These are phyloP conservation scores for Rhizopus sp. DNA, from an alignment of 371 early-diverging fungal species.

Conservation along the genomic window DNA sequence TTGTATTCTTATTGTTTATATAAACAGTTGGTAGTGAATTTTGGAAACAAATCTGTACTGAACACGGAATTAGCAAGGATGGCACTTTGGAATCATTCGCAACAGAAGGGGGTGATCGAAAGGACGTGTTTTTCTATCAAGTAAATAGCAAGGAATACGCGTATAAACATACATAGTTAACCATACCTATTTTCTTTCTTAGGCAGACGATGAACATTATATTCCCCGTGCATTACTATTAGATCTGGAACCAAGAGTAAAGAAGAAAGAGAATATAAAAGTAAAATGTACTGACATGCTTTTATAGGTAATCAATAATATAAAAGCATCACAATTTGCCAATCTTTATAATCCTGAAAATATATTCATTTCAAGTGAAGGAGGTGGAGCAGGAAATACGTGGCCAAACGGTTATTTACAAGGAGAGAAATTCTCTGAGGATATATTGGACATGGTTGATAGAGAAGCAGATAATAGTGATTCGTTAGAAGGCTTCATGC, in stretches of 20 bases:
- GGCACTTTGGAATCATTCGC: conserved; percentile 88
- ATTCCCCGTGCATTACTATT: conserved; percentile 91
- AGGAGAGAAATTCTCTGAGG: conserved; percentile 81
- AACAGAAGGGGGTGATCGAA: conserved; percentile 89
- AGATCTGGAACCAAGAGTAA: conserved; percentile 94
- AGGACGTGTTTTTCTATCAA: conserved; percentile 99
- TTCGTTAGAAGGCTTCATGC: conserved; percentile 88
- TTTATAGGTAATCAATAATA: conserved; percentile 71
- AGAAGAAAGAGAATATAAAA: conserved; percentile 2
- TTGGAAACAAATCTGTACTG: conserved; percentile 88
- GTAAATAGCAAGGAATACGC: conserved; percentile 35
- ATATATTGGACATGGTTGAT: conserved; percentile 92
- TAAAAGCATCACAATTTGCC: conserved; percentile 70
- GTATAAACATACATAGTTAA: neutral
- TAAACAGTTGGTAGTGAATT: conserved; percentile 89
- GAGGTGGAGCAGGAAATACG: conserved; percentile 96
- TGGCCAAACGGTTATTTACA: conserved; percentile 91
- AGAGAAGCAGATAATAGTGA: conserved; percentile 95
- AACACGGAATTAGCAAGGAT: conserved; percentile 88
- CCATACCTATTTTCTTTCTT: neutral
- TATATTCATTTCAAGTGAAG: conserved; percentile 85
- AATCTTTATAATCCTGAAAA: conserved; percentile 93
- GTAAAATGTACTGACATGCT: neutral
- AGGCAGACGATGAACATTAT: conserved; percentile 94
- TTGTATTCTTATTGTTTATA: neutral